Base-by-base conservation (phyloP, 441 rosid species). In the Populus hybrid region DNA sequence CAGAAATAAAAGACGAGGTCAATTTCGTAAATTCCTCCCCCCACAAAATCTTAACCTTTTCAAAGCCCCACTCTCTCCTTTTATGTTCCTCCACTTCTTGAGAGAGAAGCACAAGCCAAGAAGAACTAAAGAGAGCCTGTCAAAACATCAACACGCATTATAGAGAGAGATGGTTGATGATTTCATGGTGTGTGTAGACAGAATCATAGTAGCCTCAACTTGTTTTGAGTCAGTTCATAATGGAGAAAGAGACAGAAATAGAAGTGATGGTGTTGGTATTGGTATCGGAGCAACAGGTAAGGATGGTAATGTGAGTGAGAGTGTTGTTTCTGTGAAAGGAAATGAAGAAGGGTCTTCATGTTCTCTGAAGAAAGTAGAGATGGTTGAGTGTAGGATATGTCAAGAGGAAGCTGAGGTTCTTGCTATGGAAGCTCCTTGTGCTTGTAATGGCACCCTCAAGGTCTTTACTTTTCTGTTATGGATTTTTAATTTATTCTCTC, bases 381-480 rank as follows among this genome's bases (percentile, higher is more conserved):
- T 85, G 83, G 87, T 82, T 77, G 94, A 90, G 84, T 90, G 94
- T 65, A 85, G 94, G 78, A 90, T 90, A 78, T 90, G 94, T 74
- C 94, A 90, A 74, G 92, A 90, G 78, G 94, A 88, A 72, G 92
- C 84, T 70, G 83, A 90, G 6, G 78, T 79, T 5, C 77, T 28
- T 35, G 79, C 80, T n/a, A 80, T 88, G 92, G 94, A 90, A 73
- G 82, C 87, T 84, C 94, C 94, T 67, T 90, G 92, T 78, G 88
- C 90, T 74, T 90, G 94, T 24, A 86, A 81, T 80, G 94, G 94
- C 81, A 87, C 90, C 73, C 90, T 90, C 74, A 90, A 90, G 94
- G 92, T 90, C 78, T 67, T 54, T 24, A 26, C 75, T 77, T 68
- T 73, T 50, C 66, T 61, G 14, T 59, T 73, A 70, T 76, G 63